Percentiles rank a stretch among this genome's conserved stretches.
Evolutionary conservation across 75 land plant species (phyloP).

Genomic region (Azolla pinnata): DNA sequence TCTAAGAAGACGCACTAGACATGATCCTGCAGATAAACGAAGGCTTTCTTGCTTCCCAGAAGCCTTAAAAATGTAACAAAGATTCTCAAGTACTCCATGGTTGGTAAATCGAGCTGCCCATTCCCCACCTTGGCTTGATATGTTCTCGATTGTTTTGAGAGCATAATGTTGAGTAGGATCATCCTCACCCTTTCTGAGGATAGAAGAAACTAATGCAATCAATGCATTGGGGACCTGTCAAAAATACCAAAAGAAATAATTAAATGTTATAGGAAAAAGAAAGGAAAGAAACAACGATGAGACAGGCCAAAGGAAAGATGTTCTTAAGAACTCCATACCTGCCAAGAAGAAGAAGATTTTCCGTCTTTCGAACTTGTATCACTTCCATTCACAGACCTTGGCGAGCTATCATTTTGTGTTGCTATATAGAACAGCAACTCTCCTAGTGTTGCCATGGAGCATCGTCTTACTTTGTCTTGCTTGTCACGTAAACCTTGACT

Average conservation of each 20-base stretch:
- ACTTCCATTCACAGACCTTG: slow-evolving; percentile 32
- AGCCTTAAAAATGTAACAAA: slow-evolving; percentile 73
- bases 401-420: slow-evolving; percentile 52
- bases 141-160: slow-evolving; percentile 85
- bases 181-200: slow-evolving; percentile 94
- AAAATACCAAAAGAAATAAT: not conserved
- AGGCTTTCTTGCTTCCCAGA: slow-evolving; percentile 74
- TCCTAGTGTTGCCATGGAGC: slow-evolving; percentile 95
- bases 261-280: too few species aligned
- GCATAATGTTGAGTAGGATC: slow-evolving; percentile 93
- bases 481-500: slow-evolving; percentile 82
- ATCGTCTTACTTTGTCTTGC: slow-evolving; percentile 90
- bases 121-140: slow-evolving; percentile 85
- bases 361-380: slow-evolving; percentile 72
- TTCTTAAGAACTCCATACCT: slow-evolving; percentile 35
- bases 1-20: slow-evolving; percentile 81
- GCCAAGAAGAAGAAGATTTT: slow-evolving; percentile 59
- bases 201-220: slow-evolving; percentile 71
- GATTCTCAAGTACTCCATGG: slow-evolving; percentile 66
- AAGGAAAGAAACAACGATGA: too few species aligned
- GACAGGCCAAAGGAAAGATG: not conserved
- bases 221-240: slow-evolving; percentile 68
- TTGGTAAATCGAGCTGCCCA: slow-evolving; percentile 88
- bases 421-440: slow-evolving; percentile 89
- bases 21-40: slow-evolving; percentile 93